phyloP scores from a whole-genome alignment of 495 filamentous ascomycete genomes.

The Glonium stellatum region DNA sequence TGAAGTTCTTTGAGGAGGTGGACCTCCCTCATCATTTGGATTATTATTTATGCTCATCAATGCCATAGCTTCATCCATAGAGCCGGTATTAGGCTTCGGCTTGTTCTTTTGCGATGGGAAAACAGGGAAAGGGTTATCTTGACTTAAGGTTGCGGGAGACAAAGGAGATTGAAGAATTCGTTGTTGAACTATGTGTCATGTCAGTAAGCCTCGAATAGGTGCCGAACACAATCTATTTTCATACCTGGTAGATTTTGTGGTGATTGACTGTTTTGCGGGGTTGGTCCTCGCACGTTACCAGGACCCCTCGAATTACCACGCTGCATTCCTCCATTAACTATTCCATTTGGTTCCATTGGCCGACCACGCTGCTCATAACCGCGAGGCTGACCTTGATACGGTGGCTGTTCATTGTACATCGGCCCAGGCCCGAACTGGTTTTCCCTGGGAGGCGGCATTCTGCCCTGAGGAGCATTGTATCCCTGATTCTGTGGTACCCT shows the following conservation, averaged over 20 bases:
- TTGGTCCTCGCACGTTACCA: conserved; percentile 9
- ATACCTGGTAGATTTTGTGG: conserved; percentile 31
- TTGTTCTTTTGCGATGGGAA: conserved; percentile 51
- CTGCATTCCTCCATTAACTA: conserved; percentile 13
- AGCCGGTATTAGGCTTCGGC: conserved; percentile 32
- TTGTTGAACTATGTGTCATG: conserved; percentile 19
- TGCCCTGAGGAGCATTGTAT: conserved; percentile 26
- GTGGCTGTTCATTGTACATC: conserved; percentile 10
- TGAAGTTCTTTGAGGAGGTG: background rate
- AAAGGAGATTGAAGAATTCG: conserved; percentile 35
- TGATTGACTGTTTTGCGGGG: conserved; percentile 7
- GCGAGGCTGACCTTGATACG: conserved; percentile 14
- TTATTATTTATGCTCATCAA: conserved; percentile 37
- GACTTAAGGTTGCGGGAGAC: conserved; percentile 46
- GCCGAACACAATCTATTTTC: background rate
- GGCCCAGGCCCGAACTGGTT: conserved; percentile 16
- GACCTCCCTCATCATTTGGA: conserved; percentile 49
- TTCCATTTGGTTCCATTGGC: conserved; percentile 15
- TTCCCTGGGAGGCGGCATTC: conserved; percentile 14
- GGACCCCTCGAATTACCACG: conserved; percentile 14
- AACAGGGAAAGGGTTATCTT: conserved; percentile 61
- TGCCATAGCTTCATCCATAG: conserved; percentile 26
- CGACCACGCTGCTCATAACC: conserved; percentile 12
- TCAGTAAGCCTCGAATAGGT: background rate
- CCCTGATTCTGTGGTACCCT: conserved; percentile 3